phyloP scores from a whole-genome alignment of 345 rosid genomes.

The Brassica cretica region DNA sequence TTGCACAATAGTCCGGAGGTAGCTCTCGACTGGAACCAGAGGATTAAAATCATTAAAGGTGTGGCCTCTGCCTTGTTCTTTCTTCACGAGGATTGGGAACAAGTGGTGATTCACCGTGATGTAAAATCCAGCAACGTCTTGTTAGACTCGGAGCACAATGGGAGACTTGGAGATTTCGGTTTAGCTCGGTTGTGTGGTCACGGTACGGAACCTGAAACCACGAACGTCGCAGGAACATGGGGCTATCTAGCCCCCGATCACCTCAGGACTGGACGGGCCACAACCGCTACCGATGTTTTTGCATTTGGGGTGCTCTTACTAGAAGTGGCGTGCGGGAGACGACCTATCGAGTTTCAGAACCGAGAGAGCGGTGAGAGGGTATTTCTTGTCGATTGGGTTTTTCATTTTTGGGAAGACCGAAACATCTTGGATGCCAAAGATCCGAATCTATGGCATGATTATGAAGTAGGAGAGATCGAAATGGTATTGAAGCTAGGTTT shows the following conservation, averaged over 20 bases:
- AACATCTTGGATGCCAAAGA: constrained; percentile 55
- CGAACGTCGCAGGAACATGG: constrained; percentile 77
- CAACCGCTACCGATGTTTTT: constrained; percentile 59
- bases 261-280: constrained; percentile 38
- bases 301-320: constrained; percentile 82
- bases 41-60: constrained; percentile 65
- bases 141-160: constrained; percentile 72
- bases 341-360: constrained; percentile 64
- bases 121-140: constrained; percentile 84
- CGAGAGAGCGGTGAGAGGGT: neutral
- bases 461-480: constrained; percentile 48
- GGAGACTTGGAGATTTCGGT: constrained; percentile 66
- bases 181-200: constrained; percentile 73
- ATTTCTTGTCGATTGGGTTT: constrained; percentile 67
- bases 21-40: constrained; percentile 74
- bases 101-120: constrained; percentile 81
- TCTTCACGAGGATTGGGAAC: constrained; percentile 86
- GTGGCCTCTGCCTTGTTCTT: constrained; percentile 81
- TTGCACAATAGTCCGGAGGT: constrained; percentile 54
- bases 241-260: constrained; percentile 89
- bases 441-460: constrained; percentile 28
- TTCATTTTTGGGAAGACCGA: constrained; percentile 48
- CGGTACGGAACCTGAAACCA: constrained; percentile 68
- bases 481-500: constrained; percentile 64
- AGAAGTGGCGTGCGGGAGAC: constrained; percentile 72